A percentile compares a stretch with the other conserved stretches of the same genome.
phyloP scores from a whole-genome alignment of 371 early-diverging fungal species.

The Coemansia sp. region DNA sequence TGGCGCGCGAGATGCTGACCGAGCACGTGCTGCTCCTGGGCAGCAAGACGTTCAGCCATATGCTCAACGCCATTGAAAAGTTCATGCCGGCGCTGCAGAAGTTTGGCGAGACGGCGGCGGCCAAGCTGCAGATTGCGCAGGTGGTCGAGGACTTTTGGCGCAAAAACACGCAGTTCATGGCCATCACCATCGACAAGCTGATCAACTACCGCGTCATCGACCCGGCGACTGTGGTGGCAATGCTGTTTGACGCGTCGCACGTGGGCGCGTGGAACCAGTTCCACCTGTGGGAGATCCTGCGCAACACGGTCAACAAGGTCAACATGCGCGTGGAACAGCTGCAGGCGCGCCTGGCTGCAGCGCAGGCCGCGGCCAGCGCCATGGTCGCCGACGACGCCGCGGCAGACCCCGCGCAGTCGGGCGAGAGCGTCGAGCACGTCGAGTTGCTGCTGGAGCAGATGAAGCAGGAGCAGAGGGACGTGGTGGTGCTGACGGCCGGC shows the following conservation, averaged over 20 bases:
- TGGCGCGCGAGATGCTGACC: conserved; percentile 70
- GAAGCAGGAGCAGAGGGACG: conserved; percentile 78
- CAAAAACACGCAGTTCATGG: conserved; percentile 77
- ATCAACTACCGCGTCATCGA: conserved; percentile 91
- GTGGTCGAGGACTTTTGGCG: conserved; percentile 83
- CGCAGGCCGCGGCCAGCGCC: conserved; percentile 34
- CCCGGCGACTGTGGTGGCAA: conserved; percentile 73
- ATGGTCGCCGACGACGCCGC: conserved; percentile 43
- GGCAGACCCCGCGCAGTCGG: conserved; percentile 9
- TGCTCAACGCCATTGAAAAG: conserved; percentile 86
- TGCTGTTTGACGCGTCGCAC: conserved; percentile 68
- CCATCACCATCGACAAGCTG: conserved; percentile 86
- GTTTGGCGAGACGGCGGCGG: conserved; percentile 40
- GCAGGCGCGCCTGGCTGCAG: conserved; percentile 52
- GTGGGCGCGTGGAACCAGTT: conserved; percentile 53
- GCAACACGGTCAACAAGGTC: conserved; percentile 78
- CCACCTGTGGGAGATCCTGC: conserved; percentile 76
- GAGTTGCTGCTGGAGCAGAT: conserved; percentile 69
- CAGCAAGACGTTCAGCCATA: conserved; percentile 91
- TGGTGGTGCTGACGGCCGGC: conserved; percentile 73
- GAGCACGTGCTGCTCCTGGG: conserved; percentile 83
- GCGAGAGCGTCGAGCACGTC: conserved; percentile 58
- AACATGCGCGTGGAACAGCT: conserved; percentile 79
- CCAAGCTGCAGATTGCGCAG: conserved; percentile 65
- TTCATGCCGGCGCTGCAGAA: conserved; percentile 50